Conservation (phyloP, 208 protist genomes). For the Leishmania major region DNA sequence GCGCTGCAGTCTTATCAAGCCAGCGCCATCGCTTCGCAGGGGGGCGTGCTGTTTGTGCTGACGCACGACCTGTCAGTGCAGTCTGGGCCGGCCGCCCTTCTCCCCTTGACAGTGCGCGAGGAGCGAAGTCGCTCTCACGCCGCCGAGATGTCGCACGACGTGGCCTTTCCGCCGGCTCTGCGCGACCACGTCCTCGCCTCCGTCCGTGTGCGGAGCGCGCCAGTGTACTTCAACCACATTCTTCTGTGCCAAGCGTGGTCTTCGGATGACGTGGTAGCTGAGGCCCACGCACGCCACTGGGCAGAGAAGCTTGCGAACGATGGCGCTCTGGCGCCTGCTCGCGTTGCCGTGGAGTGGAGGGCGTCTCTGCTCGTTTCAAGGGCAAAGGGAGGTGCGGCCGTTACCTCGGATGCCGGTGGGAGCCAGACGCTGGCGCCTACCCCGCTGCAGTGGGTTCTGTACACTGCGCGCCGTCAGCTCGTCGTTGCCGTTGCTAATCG, state of each 20-base stretch:
- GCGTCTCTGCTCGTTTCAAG: constrained; percentile 1
- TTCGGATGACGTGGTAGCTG: not conserved
- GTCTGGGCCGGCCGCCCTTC: not conserved
- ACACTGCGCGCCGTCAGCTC: constrained; percentile 46
- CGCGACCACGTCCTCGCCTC: not conserved
- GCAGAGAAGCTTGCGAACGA: not conserved
- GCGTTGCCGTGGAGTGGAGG: constrained; percentile 23
- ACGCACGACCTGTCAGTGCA: constrained; percentile 11
- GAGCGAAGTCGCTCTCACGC: constrained; percentile 16
- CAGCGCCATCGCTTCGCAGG: constrained; percentile 27
- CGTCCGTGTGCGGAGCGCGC: constrained; percentile 4
- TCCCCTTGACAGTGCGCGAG: constrained; percentile 8
- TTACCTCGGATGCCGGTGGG: not conserved
- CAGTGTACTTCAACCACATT: constrained; percentile 14
- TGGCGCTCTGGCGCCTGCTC: constrained; percentile 12
- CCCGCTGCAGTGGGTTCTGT: constrained; percentile 39
- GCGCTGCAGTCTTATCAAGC: constrained; percentile 19
- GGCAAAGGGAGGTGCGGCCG: not conserved
- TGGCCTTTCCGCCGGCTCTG: not conserved
- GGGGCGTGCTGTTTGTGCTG: constrained; percentile 17
- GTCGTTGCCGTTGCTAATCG: constrained; percentile 44
- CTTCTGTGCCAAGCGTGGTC: constrained; percentile 13
- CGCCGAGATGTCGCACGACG: not conserved
- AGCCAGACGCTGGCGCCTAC: constrained; percentile 23
- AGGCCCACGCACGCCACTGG: constrained; percentile 4